Evolutionary conservation across 495 filamentous ascomycete species (phyloP).

Genomic region (Sordaria brevicollis): DNA sequence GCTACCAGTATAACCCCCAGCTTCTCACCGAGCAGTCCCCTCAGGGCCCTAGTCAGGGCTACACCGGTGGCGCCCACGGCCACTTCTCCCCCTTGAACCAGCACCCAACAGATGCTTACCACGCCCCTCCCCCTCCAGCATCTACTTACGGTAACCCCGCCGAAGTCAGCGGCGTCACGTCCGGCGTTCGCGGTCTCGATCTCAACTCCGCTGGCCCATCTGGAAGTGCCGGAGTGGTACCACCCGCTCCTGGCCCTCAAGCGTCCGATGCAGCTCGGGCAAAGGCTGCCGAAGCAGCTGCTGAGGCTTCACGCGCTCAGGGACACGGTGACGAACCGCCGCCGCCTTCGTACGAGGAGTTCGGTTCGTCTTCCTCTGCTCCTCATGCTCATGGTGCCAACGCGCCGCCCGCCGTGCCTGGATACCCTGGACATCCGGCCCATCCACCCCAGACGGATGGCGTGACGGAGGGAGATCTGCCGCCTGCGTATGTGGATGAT

Average conservation of each 20-base stretch:
- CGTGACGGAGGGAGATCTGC: conserved; percentile 3
- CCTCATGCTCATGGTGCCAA: too few species aligned
- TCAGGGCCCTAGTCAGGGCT: neutral
- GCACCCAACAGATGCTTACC: neutral
- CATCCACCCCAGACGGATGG: neutral
- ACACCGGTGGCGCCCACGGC: neutral
- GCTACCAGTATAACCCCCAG: neutral
- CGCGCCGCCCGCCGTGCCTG: conserved; percentile 1
- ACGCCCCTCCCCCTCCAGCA: neutral
- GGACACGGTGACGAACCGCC: neutral
- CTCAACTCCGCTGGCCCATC: conserved; percentile 1
- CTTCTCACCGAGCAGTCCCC: neutral
- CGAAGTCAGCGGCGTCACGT: neutral
- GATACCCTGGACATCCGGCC: conserved; percentile 5
- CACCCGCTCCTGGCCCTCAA: neutral
- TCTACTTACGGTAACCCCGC: neutral
- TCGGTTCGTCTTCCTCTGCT: neutral
- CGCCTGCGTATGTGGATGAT: conserved; percentile 18
- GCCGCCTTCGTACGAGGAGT: neutral
- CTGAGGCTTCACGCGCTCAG: conserved; percentile 3
- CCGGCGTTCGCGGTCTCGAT: conserved; percentile 1
- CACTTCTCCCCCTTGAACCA: neutral
- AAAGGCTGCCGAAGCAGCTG: conserved; percentile 19
- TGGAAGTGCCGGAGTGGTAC: neutral
- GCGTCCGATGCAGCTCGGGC: conserved; percentile 2